Base-by-base conservation (phyloP, 768 basidiomycete species). In the Polyporus arcularius region DNA sequence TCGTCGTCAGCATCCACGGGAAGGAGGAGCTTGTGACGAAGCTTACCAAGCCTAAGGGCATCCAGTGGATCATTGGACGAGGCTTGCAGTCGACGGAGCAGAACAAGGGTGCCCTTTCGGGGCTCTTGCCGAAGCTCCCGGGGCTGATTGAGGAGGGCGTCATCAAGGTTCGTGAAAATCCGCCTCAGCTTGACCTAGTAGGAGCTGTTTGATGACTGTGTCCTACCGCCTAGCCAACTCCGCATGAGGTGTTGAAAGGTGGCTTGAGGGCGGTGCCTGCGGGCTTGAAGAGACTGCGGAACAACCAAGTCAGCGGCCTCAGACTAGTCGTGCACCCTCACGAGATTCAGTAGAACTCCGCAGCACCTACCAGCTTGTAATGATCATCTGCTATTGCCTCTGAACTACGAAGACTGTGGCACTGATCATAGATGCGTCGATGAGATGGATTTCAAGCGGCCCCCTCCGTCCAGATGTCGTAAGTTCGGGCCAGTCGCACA, bases 321-420 rank as follows among this genome's bases (percentile, higher is more conserved):
- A 83, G 82, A 64, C 64, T 82, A 26, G 71, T 83, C 10, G 75
- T 60, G 1, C 76, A 70, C 57, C 80, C 79, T 18, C 75, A 75
- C 58, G 77, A 80, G 41, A 75, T 73, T 7, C 35, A 35, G 35
- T 35, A 11, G 11, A 35, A 35, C 3, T 7, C 6, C 11, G 3
- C 3, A 1, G 35, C 11, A 35, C 35, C 6, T 26, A 26, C 21
- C 21, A 26, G 21, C 21, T 26, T 26, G 21, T 26, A 26, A 26
- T 26, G 2, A 26, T 26, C 21, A 26, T 26, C 21, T n/a, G n/a
- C n/a, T n/a, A n/a, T n/a, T n/a, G n/a, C n/a, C n/a, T n/a, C n/a
- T n/a, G n/a, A n/a, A n/a, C n/a, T n/a, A n/a, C n/a, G n/a, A n/a
- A n/a, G n/a, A n/a, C n/a, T n/a, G n/a, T n/a, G n/a, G n/a, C n/a